A percentile compares a stretch with the other conserved stretches of the same genome.
Evolutionary conservation across 1,284 basidiomycete genomes (phyloP).

Genomic region (Sanghuangporus baumii): DNA sequence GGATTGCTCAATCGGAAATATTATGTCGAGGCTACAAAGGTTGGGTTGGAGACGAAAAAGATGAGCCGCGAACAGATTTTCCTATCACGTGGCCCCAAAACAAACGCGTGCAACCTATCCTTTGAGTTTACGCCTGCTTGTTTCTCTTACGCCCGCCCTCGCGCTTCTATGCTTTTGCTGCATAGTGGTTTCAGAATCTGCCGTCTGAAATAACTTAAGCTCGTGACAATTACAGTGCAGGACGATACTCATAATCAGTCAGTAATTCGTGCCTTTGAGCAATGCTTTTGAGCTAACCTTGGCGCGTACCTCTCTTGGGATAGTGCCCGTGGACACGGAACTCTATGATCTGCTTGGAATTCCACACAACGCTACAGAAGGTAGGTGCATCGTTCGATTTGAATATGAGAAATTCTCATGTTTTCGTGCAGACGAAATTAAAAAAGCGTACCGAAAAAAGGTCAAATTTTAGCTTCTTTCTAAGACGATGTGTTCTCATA

Average conservation of each 20-base stretch:
- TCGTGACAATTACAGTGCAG: background rate
- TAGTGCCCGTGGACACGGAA: conserved; percentile 70
- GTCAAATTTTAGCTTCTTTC: conserved; percentile 27
- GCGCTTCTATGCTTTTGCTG: too few relatives aligned
- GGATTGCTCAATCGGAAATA: background rate
- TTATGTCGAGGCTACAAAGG: too few relatives aligned
- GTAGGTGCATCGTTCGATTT: conserved; percentile 33
- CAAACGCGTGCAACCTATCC: too few relatives aligned
- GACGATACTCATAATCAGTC: background rate
- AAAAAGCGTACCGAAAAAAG: conserved; percentile 90
- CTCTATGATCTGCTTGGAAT: conserved; percentile 82
- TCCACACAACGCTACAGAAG: conserved; percentile 60
- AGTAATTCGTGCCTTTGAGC: background rate
- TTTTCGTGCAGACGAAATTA: conserved; percentile 64
- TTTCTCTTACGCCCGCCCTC: too few relatives aligned
- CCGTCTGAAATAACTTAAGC: too few relatives aligned
- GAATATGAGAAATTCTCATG: conserved; percentile 10
- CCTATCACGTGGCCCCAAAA: too few relatives aligned
- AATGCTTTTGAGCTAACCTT: background rate
- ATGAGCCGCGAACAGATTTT: too few relatives aligned
- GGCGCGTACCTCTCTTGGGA: conserved; percentile 3
- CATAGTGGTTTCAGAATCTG: too few relatives aligned
- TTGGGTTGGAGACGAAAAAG: too few relatives aligned
- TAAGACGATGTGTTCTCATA: conserved; percentile 16
- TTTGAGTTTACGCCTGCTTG: too few relatives aligned